Evolutionary conservation across 805 yeast genomes (phyloP).

Genomic region (Maudiozyma bulderi): DNA sequence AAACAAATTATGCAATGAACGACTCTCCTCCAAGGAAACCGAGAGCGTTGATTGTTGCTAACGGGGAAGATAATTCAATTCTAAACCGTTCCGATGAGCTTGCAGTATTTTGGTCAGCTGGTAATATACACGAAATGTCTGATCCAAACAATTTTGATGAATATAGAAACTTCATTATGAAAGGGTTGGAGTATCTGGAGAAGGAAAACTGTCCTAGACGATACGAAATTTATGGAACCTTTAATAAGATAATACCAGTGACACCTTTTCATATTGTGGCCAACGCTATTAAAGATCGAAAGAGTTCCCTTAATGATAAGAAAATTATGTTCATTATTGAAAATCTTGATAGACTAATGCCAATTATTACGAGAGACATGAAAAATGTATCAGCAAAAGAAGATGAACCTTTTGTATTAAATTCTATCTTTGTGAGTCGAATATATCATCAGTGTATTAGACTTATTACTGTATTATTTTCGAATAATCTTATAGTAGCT

Average conservation of each 20-base stretch:
- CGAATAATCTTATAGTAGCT: too few relatives aligned
- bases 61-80: too few relatives aligned
- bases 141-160: slow-evolving; percentile 15
- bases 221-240: slow-evolving; percentile 28
- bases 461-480: too few relatives aligned
- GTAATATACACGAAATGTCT: slow-evolving; percentile 21
- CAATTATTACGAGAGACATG: background rate
- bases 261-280: background rate
- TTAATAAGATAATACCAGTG: slow-evolving; percentile 22
- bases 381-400: background rate
- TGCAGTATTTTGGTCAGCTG: slow-evolving; percentile 20
- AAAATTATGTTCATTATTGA: slow-evolving; percentile 13
- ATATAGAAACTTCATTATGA: slow-evolving; percentile 16
- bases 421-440: too few relatives aligned
- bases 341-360: background rate
- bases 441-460: too few relatives aligned
- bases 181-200: slow-evolving; percentile 13
- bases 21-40: too few relatives aligned
- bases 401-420: too few relatives aligned
- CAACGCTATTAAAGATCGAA: background rate
- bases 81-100: background rate
- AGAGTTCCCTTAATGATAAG: slow-evolving; percentile 9
- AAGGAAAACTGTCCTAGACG: slow-evolving; percentile 5
- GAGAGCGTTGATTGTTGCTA: background rate
- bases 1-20: background rate